Evolutionary conservation across 495 filamentous ascomycete genomes (phyloP).

Genomic region (Penicillium ucsense): DNA sequence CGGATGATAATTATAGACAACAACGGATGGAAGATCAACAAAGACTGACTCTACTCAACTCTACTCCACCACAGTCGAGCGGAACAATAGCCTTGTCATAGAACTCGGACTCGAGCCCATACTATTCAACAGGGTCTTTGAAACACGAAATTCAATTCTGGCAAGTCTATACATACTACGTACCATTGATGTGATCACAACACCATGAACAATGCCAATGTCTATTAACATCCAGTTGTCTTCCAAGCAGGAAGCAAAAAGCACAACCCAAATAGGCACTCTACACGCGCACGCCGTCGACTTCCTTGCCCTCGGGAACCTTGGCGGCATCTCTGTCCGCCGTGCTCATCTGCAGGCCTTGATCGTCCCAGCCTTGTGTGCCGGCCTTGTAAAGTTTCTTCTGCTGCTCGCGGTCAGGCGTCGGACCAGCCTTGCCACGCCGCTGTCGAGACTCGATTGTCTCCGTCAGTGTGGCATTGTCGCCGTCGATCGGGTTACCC

Average conservation of each 20-base stretch:
- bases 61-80: neutral
- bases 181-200: neutral
- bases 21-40: too few relatives aligned
- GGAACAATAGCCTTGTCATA: neutral
- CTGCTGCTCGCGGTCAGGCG: slow-evolving; percentile 28
- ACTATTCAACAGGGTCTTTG: neutral
- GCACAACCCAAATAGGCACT: neutral
- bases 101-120: too few relatives aligned
- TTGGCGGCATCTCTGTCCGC: slow-evolving; percentile 31
- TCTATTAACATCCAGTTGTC: slow-evolving; percentile 1
- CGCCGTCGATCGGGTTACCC: slow-evolving; percentile 32
- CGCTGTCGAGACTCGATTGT: slow-evolving; percentile 50
- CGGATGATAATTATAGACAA: too few relatives aligned
- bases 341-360: slow-evolving; percentile 33
- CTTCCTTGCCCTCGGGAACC: slow-evolving; percentile 26
- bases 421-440: slow-evolving; percentile 37
- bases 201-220: slow-evolving; percentile 8
- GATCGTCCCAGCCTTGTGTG: slow-evolving; percentile 35
- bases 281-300: slow-evolving; percentile 22
- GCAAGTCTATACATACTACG: neutral
- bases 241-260: too few relatives aligned
- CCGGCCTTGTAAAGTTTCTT: slow-evolving; percentile 29
- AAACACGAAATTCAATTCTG: too few relatives aligned
- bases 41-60: too few relatives aligned
- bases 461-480: slow-evolving; percentile 53